phyloP scores from a whole-genome alignment of 2,329 filamentous ascomycete genomes.

The Neurospora sp. region DNA sequence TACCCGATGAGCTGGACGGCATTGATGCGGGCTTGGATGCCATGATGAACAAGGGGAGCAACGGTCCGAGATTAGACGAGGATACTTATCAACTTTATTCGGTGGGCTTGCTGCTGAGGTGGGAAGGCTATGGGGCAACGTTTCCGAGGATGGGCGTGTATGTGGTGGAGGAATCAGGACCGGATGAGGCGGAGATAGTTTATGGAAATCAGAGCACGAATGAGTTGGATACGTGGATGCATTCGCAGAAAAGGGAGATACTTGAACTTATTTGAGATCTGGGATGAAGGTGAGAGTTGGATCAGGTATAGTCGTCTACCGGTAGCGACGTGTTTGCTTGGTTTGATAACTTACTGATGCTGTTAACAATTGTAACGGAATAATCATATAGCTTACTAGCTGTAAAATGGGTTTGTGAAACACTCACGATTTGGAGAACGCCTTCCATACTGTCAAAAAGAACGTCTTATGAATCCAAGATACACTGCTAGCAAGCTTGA shows the following conservation, averaged over 20 bases:
- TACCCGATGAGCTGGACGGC: not conserved
- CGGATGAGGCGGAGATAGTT: not conserved
- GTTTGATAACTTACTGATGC: not conserved
- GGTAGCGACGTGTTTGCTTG: not conserved
- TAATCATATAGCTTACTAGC: too few species aligned
- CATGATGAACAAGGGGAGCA: not conserved
- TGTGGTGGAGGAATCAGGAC: not conserved
- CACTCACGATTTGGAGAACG: too few species aligned
- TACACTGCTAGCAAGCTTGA: too few species aligned
- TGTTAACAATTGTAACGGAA: not conserved
- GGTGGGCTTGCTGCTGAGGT: not conserved
- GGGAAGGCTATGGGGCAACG: not conserved
- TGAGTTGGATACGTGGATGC: not conserved
- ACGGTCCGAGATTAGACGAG: not conserved
- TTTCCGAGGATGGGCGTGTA: not conserved
- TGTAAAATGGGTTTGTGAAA: too few species aligned
- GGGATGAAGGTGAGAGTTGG: not conserved
- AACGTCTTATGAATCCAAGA: too few species aligned
- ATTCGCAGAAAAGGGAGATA: not conserved
- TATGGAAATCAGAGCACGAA: not conserved
- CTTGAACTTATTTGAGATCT: not conserved
- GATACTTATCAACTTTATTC: not conserved
- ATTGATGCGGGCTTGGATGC: not conserved
- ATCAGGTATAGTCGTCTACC: too few species aligned
- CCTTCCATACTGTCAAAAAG: too few species aligned